Evolutionary conservation across 345 rosid genomes (phyloP).

Genomic region (Angophora floribunda): DNA sequence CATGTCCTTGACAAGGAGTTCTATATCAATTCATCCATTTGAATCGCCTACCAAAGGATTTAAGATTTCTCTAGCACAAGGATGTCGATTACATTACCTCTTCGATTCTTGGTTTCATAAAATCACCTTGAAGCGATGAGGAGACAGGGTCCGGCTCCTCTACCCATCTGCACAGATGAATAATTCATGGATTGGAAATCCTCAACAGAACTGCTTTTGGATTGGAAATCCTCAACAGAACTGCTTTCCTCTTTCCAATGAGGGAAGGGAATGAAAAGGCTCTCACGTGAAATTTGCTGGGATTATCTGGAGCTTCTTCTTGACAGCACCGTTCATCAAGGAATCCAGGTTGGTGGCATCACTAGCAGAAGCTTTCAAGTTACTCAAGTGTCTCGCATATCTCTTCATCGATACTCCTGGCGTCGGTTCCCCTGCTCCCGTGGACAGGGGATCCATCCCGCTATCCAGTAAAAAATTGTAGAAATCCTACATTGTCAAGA

Average conservation of each 20-base stretch:
- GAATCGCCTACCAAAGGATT: not conserved
- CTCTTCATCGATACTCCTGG: constrained; percentile 16
- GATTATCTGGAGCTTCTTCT: constrained; percentile 66
- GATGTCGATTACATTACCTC: constrained; percentile 31
- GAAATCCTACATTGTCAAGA: constrained; percentile 63
- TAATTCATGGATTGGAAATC: not conserved
- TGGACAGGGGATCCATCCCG: constrained; percentile 35
- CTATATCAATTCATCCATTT: not conserved
- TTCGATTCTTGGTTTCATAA: constrained; percentile 73
- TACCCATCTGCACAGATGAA: constrained; percentile 57
- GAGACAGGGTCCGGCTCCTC: constrained; percentile 51
- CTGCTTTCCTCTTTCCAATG: not conserved
- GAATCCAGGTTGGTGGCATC: constrained; percentile 21
- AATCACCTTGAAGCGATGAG: constrained; percentile 36
- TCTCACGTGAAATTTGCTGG: constrained; percentile 50
- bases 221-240: not conserved
- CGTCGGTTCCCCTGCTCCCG: constrained; percentile 7
- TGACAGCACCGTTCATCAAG: constrained; percentile 69
- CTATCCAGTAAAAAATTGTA: constrained; percentile 70
- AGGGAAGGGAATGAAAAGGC: not conserved
- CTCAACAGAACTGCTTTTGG: not conserved
- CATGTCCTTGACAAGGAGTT: not conserved
- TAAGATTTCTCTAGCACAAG: not conserved
- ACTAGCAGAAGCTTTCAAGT: constrained; percentile 15
- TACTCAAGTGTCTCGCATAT: constrained; percentile 45